Evolutionary conservation across 495 filamentous ascomycete species (phyloP).

Genomic region (Xanthoparmelia taractica): DNA sequence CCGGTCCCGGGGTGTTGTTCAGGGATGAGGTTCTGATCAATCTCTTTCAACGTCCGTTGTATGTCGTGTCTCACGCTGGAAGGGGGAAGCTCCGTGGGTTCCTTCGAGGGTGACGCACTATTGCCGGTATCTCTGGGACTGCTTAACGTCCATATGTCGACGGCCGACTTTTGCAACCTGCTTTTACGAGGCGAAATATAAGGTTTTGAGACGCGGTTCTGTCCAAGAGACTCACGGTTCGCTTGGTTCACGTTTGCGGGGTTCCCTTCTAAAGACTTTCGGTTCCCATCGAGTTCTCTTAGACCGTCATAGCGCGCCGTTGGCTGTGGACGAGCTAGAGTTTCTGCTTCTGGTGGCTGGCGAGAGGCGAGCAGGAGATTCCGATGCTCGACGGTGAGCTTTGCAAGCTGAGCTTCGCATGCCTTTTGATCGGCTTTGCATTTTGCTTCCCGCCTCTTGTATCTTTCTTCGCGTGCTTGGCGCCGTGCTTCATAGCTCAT

Average conservation of each 20-base stretch:
- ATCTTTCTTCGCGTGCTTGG: constrained; percentile 44
- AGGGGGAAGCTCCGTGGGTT: constrained; percentile 15
- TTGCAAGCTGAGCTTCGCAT: constrained; percentile 35
- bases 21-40: constrained; percentile 22
- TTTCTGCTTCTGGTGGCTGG: constrained; percentile 31
- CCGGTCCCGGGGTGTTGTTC: constrained; percentile 1
- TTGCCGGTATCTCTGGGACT: constrained; percentile 14
- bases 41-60: constrained; percentile 23
- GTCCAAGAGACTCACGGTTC: constrained; percentile 30
- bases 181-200: constrained; percentile 18
- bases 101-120: neutral
- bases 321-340: constrained; percentile 21
- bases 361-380: constrained; percentile 18
- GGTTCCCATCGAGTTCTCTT: neutral
- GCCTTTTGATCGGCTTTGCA: constrained; percentile 42
- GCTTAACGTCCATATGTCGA: constrained; percentile 26
- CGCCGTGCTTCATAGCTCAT: constrained; percentile 44
- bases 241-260: constrained; percentile 29
- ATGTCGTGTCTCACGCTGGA: constrained; percentile 23
- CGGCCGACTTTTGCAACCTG: constrained; percentile 23
- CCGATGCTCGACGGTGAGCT: constrained; percentile 18
- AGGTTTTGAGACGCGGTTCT: neutral
- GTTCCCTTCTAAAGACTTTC: constrained; percentile 35
- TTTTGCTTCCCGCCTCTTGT: constrained; percentile 43
- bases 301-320: neutral